phyloP scores from a whole-genome alignment of 805 yeast species.

The Wilhelminamyces savonicus region DNA sequence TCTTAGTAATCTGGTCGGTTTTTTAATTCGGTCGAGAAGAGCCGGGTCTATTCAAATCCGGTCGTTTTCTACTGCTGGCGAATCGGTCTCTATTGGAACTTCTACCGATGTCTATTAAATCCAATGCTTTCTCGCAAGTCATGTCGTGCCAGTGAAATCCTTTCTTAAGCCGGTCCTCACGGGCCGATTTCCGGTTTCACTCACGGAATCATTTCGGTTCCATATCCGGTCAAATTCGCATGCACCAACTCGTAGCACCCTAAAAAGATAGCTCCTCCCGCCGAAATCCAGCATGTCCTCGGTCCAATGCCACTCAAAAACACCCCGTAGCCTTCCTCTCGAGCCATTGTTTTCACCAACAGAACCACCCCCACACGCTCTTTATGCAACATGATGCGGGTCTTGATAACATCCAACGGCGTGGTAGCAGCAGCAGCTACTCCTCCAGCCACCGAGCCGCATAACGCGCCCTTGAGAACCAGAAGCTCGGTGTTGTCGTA shows the following conservation, averaged over 20 bases:
- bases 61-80: no score
- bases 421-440: conserved; percentile 77
- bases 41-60: no score
- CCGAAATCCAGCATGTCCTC: conserved; percentile 94
- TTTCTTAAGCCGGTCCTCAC: no score
- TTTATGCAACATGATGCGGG: conserved; percentile 75
- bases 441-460: conserved; percentile 81
- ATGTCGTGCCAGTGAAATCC: no score
- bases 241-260: conserved; percentile 84
- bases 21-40: no score
- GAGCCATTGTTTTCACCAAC: conserved; percentile 47
- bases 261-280: conserved; percentile 95
- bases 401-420: conserved; percentile 73
- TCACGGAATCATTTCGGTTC: no score
- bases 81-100: no score
- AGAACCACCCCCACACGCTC: conserved; percentile 38
- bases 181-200: no score
- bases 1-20: no score
- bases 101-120: no score
- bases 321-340: conserved; percentile 68
- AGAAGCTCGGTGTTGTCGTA: conserved; percentile 36
- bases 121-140: no score
- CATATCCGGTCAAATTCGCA: no score
- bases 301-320: conserved; percentile 90
- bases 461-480: conserved; percentile 73